Evolutionary conservation across 2,329 filamentous ascomycete genomes (phyloP).

Genomic region (Aspergillus hiratsukae): DNA sequence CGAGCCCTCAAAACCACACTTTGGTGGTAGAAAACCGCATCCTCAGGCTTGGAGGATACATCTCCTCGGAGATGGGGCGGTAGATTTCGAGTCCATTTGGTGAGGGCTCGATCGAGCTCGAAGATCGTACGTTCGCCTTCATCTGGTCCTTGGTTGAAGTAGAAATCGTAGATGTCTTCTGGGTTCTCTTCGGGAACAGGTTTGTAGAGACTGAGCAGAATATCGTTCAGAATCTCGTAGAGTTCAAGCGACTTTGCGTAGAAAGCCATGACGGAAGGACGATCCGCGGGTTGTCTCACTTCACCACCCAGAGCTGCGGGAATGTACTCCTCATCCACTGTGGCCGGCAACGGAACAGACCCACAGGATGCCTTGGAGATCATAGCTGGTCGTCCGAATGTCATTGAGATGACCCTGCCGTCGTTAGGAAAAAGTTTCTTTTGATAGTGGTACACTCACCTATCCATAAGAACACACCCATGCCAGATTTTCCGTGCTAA

Average conservation of each 20-base stretch:
- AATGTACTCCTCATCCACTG: conserved; percentile 31
- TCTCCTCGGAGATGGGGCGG: conserved; percentile 23
- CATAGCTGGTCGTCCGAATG: conserved; percentile 35
- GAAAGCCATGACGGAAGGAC: conserved; percentile 28
- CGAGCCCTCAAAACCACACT: conserved; percentile 30
- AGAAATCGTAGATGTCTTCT: conserved; percentile 25
- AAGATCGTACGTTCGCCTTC: conserved; percentile 29
- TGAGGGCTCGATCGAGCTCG: conserved; percentile 29
- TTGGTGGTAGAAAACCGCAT: conserved; percentile 27
- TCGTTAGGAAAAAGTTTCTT: not conserved
- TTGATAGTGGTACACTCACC: conserved; percentile 15
- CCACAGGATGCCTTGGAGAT: conserved; percentile 26
- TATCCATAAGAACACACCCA: conserved; percentile 35
- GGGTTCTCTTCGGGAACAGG: conserved; percentile 19
- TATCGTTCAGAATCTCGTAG: conserved; percentile 34
- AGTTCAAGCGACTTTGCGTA: conserved; percentile 30
- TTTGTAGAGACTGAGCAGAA: conserved; percentile 28
- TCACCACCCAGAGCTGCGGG: conserved; percentile 10
- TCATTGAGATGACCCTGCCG: conserved; percentile 34
- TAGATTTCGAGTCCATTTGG: conserved; percentile 26
- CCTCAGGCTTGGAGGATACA: conserved; percentile 3
- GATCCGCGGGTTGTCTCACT: conserved; percentile 16
- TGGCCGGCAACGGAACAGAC: conserved; percentile 25
- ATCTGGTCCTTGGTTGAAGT: conserved; percentile 19
- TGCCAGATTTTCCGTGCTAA: conserved; percentile 32